These are phyloP conservation scores for Calamus simplicifolius DNA, from an alignment of 176 grass and related monocot species.

Conservation along the genomic window DNA sequence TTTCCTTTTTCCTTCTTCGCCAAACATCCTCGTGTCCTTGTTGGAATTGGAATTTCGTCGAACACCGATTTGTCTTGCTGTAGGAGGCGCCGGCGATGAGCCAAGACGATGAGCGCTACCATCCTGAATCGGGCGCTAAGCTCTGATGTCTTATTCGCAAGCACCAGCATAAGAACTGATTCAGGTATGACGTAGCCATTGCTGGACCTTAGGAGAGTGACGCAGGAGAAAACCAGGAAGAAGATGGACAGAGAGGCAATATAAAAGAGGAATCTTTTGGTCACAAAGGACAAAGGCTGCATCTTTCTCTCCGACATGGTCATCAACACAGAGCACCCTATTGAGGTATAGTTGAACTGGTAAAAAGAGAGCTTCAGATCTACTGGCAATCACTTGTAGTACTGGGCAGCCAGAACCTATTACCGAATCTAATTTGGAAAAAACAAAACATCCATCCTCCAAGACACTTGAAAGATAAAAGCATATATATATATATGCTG, in stretches of 20 bases:
- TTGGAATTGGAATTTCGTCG: background rate
- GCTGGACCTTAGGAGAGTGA: conserved; percentile 49
- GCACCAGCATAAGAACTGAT: conserved; percentile 21
- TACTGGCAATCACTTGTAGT: no score
- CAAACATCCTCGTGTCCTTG: background rate
- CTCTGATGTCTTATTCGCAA: conserved; percentile 11
- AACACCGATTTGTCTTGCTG: background rate
- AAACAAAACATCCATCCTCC: no score
- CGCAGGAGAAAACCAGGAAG: conserved; percentile 46
- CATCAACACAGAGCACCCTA: background rate
- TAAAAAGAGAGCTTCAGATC: no score
- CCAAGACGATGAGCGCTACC: background rate
- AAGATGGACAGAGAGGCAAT: conserved; percentile 27
- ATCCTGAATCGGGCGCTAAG: background rate
- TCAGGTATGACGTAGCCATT: conserved; percentile 23
- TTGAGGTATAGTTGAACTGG: no score
- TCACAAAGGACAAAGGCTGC: conserved; percentile 37
- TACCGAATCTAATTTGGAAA: no score
- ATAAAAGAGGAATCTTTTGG: conserved; percentile 44
- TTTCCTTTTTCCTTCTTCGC: conserved; percentile 13
- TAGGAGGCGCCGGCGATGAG: conserved; percentile 1
- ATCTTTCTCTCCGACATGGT: conserved; percentile 42
- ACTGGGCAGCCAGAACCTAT: no score
- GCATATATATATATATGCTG: no score
- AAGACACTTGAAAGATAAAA: no score